Evolutionary conservation across 208 protist genomes (phyloP).

Genomic region (Acanthamoeba triangularis): DNA sequence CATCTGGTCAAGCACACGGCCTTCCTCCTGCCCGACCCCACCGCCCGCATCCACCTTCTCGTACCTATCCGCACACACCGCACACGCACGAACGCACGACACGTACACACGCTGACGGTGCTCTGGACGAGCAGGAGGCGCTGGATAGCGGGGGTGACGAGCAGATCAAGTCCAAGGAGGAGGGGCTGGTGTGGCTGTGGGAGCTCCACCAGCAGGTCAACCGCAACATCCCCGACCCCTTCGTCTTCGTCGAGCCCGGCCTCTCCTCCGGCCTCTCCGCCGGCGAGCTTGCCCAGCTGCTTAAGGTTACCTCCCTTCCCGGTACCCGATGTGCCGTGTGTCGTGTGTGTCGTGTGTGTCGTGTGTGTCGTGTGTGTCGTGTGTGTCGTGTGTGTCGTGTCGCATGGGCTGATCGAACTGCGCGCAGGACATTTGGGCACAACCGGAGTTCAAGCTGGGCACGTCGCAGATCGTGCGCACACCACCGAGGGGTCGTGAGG

Average conservation of each 20-base stretch:
- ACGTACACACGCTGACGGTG: neutral
- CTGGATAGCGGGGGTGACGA: slow-evolving; percentile 27
- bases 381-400: neutral
- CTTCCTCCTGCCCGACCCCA: slow-evolving; percentile 28
- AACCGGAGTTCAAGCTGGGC: neutral
- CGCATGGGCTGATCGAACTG: neutral
- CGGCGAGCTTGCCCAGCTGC: neutral
- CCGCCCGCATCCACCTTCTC: slow-evolving; percentile 5
- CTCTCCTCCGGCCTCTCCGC: neutral
- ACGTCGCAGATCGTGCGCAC: neutral
- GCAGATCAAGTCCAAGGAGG: neutral
- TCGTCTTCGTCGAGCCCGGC: neutral
- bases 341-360: no score
- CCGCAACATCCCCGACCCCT: neutral
- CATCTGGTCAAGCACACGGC: slow-evolving; percentile 39
- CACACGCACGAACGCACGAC: neutral
- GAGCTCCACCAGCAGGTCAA: slow-evolving; percentile 56
- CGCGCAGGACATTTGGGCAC: neutral
- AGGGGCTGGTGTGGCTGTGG: slow-evolving; percentile 58
- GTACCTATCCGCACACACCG: neutral
- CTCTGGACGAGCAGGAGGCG: neutral
- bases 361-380: no score
- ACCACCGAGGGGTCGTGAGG: neutral
- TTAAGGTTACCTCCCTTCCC: neutral
- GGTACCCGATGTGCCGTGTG: no score